Conservation (phyloP, 768 basidiomycete species). For the Cystobasidium ongulense region DNA sequence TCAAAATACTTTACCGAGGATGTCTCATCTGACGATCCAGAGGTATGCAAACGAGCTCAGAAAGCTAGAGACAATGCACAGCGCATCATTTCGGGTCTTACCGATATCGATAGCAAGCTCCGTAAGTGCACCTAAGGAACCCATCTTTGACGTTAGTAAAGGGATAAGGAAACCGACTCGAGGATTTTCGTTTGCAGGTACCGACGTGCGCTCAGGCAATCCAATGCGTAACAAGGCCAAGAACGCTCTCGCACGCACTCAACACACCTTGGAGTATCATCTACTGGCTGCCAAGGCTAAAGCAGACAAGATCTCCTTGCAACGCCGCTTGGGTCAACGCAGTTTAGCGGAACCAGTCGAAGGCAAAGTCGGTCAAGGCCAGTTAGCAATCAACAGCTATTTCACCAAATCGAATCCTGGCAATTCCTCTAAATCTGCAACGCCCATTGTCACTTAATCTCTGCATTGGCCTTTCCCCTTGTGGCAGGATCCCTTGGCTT, state of each 20-base stretch:
- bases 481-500: too few species aligned
- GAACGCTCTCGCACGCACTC: conserved; percentile 11
- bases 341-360: not conserved
- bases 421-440: not conserved
- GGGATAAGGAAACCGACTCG: too few species aligned
- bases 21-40: not conserved
- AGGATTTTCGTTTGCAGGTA: conserved; percentile 1
- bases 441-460: too few species aligned
- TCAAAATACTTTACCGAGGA: not conserved
- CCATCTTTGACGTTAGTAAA: not conserved
- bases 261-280: conserved; percentile 21
- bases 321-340: not conserved
- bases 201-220: not conserved
- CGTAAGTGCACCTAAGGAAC: conserved; percentile 4
- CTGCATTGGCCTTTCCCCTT: too few species aligned
- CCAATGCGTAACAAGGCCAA: conserved; percentile 27
- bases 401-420: not conserved
- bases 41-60: not conserved
- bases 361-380: not conserved
- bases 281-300: not conserved
- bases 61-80: not conserved
- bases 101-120: conserved; percentile 15
- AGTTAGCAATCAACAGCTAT: not conserved
- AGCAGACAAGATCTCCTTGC: not conserved
- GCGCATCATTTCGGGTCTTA: not conserved